Conservation (phyloP, 2,329 filamentous ascomycete genomes). For the Sclerotinia minor region DNA sequence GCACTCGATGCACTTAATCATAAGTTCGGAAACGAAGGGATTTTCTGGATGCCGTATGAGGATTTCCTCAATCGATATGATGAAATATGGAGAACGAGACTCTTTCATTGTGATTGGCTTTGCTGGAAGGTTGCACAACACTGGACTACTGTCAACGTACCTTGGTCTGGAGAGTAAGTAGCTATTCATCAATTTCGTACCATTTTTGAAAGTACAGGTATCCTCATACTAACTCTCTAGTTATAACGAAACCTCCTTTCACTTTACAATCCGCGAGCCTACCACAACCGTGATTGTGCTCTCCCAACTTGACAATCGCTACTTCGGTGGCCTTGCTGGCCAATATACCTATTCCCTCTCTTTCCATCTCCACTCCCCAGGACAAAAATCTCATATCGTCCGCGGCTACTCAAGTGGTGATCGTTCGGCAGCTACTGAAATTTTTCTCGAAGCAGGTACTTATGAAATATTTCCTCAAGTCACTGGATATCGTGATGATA, state of each 20-base stretch:
- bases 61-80: slow-evolving; percentile 61
- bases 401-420: slow-evolving; percentile 48
- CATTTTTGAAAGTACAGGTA: too few species aligned
- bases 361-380: slow-evolving; percentile 49
- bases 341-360: slow-evolving; percentile 52
- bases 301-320: slow-evolving; percentile 56
- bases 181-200: not conserved
- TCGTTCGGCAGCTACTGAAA: slow-evolving; percentile 57
- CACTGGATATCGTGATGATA: slow-evolving; percentile 48
- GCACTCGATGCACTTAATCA: slow-evolving; percentile 56
- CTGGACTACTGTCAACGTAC: slow-evolving; percentile 61
- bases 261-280: slow-evolving; percentile 53
- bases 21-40: slow-evolving; percentile 59
- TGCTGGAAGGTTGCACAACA: slow-evolving; percentile 57
- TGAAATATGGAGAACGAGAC: slow-evolving; percentile 58
- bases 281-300: slow-evolving; percentile 58
- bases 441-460: slow-evolving; percentile 55
- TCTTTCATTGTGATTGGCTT: slow-evolving; percentile 52
- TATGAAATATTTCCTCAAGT: slow-evolving; percentile 58
- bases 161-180: slow-evolving; percentile 51
- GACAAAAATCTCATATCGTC: slow-evolving; percentile 57
- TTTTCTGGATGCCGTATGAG: slow-evolving; percentile 62
- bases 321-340: slow-evolving; percentile 59
- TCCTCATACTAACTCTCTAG: slow-evolving; percentile 33
- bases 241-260: slow-evolving; percentile 59